Evolutionary conservation across 2,329 filamentous ascomycete species (phyloP), one percentile per base, ranked within the genome.

Genomic region (Exophiala xenobiotica): DNA sequence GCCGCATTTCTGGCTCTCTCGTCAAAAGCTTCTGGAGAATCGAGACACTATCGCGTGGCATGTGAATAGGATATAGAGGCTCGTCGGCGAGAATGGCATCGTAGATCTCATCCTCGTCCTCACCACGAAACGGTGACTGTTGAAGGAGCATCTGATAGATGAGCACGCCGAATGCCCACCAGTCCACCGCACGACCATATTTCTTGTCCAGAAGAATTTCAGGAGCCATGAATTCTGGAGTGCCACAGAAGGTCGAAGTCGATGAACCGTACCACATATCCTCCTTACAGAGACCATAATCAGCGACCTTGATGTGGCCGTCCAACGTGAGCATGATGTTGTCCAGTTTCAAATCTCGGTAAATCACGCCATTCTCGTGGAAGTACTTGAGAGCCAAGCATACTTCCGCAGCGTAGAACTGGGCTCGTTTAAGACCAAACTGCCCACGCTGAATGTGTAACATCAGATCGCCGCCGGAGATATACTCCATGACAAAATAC

Each of bases 121-220:
- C 95, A 65, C 93, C 93, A 64, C 93, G 87, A 87, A 99, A 99
- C 0, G 93, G 93, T 23, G 92, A 97, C 70, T 99, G 95, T 68
- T 99, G 95, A 42, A 99, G 82, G 51, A 99, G 86, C 95, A 99
- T 99, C 71, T 99, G 93, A 75, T 99, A 99, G 65, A 99, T 99
- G 63, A 99, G 76, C 24, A 99, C 93, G 69, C 93, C 93, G 71
- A 99, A 99, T 5, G 95, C 95, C 93, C 93, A 99, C 93, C 93
- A 99, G 70, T 99, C 93, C 37, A 99, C 93, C 12, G 93, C 90
- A 52, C 93, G 86, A 39, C 91, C 92, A 65, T 99, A 99, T 68
- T 96, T 97, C 78, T 99, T 99, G 70, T 99, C 93, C 51, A 97
- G 78, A 27, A 99, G 76, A 72, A 99, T 99, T 87, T 99, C 93